A percentile compares a stretch with the other conserved stretches of the same genome.
Conservation (phyloP, 2,329 filamentous ascomycete species). For the Venturia asperata region DNA sequence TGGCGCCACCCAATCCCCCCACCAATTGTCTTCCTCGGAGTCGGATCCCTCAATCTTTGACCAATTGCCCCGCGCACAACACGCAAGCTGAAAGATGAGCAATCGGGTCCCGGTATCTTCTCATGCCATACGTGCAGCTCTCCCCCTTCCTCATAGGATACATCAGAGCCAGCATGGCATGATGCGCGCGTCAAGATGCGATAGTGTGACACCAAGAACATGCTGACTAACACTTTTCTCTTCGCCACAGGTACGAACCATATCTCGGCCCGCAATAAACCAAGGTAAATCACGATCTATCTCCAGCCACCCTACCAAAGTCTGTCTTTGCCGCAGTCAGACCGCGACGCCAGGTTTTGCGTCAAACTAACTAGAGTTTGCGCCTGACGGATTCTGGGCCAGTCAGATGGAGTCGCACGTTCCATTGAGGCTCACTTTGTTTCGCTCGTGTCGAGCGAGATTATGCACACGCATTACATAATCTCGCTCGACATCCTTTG, state of each 20-base stretch:
- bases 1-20: not conserved
- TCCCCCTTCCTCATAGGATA: not conserved
- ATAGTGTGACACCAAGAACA: not conserved
- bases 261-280: constrained; percentile 15
- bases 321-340: not conserved
- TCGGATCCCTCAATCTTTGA: not conserved
- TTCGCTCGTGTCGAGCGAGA: not conserved
- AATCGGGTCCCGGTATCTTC: not conserved
- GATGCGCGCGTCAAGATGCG: not conserved
- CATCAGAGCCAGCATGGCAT: not conserved
- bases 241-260: constrained; percentile 11
- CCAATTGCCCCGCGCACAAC: constrained; percentile 3
- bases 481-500: not conserved
- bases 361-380: not conserved
- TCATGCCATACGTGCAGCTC: not conserved
- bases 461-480: constrained; percentile 2
- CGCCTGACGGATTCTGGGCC: not conserved
- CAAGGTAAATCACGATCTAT: not conserved
- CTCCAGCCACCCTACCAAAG: not conserved
- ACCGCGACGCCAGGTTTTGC: not conserved
- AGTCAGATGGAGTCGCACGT: not conserved
- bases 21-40: not conserved
- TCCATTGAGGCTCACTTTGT: not conserved
- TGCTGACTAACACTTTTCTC: not conserved
- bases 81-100: constrained; percentile 1